Evolutionary conservation across 1,284 basidiomycete genomes (phyloP).

Genomic region (Leccinum subrobustum): DNA sequence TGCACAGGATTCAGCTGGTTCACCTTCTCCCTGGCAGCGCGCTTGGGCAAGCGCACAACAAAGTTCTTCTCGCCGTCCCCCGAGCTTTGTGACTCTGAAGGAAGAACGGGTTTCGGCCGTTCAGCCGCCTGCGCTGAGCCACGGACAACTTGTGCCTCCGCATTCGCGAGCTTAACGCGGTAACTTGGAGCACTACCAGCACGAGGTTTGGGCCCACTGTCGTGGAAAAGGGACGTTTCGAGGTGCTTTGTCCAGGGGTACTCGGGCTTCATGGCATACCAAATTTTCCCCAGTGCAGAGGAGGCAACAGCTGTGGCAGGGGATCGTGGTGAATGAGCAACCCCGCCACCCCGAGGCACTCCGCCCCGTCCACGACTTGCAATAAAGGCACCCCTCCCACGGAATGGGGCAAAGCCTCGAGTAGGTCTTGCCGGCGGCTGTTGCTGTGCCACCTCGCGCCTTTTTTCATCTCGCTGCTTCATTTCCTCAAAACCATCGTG

Average conservation of each 20-base stretch:
- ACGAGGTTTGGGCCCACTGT: slow-evolving; percentile 54
- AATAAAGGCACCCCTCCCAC: slow-evolving; percentile 42
- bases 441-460: slow-evolving; percentile 37
- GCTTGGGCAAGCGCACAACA: slow-evolving; percentile 54
- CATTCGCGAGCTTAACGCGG: slow-evolving; percentile 62
- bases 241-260: slow-evolving; percentile 77
- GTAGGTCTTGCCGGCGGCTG: slow-evolving; percentile 28
- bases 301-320: slow-evolving; percentile 22
- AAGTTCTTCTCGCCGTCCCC: slow-evolving; percentile 48
- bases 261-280: slow-evolving; percentile 75
- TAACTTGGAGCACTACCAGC: slow-evolving; percentile 51
- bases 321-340: slow-evolving; percentile 30
- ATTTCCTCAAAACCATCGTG: slow-evolving; percentile 86
- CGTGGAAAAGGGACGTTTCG: slow-evolving; percentile 67
- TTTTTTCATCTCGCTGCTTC: slow-evolving; percentile 67
- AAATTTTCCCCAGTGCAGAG: slow-evolving; percentile 48
- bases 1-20: slow-evolving; percentile 27
- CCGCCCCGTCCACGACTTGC: slow-evolving; percentile 42
- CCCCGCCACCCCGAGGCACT: slow-evolving; percentile 45
- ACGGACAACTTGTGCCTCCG: slow-evolving; percentile 28
- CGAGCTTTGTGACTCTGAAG: slow-evolving; percentile 26
- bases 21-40: slow-evolving; percentile 33
- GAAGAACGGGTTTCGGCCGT: slow-evolving; percentile 11
- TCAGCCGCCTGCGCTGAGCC: slow-evolving; percentile 20
- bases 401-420: slow-evolving; percentile 32